phyloP scores from a whole-genome alignment of 2,329 filamentous ascomycete genomes.

The Aureobasidium sp. region DNA sequence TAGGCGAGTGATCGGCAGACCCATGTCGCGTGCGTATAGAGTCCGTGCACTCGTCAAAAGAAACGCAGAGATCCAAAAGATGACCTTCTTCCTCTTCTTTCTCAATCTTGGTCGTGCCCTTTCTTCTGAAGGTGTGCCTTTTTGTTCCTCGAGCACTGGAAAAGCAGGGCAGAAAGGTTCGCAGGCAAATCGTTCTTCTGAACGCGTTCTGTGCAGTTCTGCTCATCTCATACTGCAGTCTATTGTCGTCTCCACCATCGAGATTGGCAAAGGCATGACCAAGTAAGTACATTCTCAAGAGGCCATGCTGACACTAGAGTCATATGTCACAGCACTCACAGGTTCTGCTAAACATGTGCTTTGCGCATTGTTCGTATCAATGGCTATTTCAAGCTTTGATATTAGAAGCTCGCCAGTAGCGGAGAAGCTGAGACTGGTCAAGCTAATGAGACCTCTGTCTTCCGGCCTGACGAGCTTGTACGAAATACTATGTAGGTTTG shows the following conservation, averaged over 20 bases:
- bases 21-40: background rate
- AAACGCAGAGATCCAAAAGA: background rate
- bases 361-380: background rate
- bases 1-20: background rate
- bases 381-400: background rate
- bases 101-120: background rate
- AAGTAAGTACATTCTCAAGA: background rate
- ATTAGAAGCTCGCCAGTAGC: background rate
- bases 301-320: background rate
- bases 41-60: background rate
- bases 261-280: background rate
- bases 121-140: background rate
- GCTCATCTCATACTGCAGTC: background rate
- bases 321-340: background rate
- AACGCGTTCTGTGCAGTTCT: background rate
- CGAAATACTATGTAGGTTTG: background rate
- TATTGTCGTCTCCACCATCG: background rate
- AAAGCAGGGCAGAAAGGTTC: background rate
- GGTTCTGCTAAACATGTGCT: background rate
- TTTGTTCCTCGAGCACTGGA: background rate
- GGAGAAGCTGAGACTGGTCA: slow-evolving; percentile 12
- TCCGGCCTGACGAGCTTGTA: background rate
- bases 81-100: background rate
- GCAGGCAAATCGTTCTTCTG: background rate
- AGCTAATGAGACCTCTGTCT: slow-evolving; percentile 14